Evolutionary conservation across 129 eudicot genomes (phyloP).

Genomic region (Saposhnikovia divaricata): DNA sequence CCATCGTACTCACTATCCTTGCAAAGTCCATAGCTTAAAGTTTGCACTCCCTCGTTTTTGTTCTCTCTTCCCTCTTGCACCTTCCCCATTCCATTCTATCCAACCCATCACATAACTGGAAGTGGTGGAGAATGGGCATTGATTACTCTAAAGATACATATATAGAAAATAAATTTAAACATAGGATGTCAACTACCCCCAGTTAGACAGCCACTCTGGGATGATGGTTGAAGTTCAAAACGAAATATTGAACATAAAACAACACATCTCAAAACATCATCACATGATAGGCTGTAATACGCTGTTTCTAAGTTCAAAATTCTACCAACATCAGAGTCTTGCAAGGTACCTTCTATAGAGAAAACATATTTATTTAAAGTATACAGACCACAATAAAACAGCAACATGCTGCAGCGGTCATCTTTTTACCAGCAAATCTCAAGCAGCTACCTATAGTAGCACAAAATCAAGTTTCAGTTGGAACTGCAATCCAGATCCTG

Average conservation of each 20-base stretch:
- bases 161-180: background rate
- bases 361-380: background rate
- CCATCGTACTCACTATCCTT: background rate
- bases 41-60: background rate
- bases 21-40: background rate
- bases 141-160: background rate
- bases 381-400: background rate
- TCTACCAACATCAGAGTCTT: background rate
- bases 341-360: background rate
- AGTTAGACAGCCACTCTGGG: background rate
- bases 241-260: background rate
- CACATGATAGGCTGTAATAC: background rate
- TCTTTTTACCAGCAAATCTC: background rate
- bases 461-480: background rate
- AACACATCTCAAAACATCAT: background rate
- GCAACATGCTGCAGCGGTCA: background rate
- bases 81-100: background rate
- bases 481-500: conserved; percentile 4
- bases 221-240: background rate
- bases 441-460: background rate
- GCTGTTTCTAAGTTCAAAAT: background rate
- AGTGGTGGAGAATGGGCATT: background rate
- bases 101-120: background rate
- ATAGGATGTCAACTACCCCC: background rate
- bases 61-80: background rate